phyloP scores from a whole-genome alignment of 225 moss, liverwort and hornwort species.

The Marchantia paleacea region DNA sequence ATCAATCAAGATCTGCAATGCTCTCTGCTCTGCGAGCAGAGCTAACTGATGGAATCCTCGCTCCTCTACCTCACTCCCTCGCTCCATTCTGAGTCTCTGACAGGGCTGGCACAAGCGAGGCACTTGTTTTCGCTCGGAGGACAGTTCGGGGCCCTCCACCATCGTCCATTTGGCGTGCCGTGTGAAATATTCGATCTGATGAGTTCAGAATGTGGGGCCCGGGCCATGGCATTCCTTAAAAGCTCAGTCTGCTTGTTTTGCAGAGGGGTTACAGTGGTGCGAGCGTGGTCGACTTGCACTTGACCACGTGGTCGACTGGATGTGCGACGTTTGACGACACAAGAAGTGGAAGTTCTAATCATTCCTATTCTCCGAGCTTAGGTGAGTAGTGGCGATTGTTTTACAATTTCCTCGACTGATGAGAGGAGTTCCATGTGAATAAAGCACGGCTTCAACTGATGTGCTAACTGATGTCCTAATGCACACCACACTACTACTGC shows the following conservation, averaged over 20 bases:
- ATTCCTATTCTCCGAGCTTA: background rate
- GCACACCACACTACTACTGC: background rate
- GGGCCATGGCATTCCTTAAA: background rate
- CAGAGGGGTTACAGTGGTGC: background rate
- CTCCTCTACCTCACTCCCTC: too few relatives aligned
- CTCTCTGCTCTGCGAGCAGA: too few relatives aligned
- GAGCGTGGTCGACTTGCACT: background rate
- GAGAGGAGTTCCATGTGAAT: too few relatives aligned
- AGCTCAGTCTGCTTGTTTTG: background rate
- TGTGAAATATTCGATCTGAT: background rate
- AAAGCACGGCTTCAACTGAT: too few relatives aligned
- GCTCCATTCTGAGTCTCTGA: too few relatives aligned
- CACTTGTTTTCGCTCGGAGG: background rate
- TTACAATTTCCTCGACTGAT: too few relatives aligned
- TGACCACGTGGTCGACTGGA: background rate
- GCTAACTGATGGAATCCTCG: too few relatives aligned
- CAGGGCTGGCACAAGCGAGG: too few relatives aligned
- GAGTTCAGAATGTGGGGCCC: conserved; percentile 1
- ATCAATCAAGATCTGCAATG: too few relatives aligned
- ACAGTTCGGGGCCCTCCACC: background rate
- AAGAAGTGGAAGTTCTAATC: background rate
- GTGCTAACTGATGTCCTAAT: background rate
- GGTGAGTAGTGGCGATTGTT: background rate
- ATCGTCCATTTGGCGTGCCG: background rate
- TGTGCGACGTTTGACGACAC: background rate